Conservation (phyloP, 805 yeast species). For the Candida hispaniensis region DNA sequence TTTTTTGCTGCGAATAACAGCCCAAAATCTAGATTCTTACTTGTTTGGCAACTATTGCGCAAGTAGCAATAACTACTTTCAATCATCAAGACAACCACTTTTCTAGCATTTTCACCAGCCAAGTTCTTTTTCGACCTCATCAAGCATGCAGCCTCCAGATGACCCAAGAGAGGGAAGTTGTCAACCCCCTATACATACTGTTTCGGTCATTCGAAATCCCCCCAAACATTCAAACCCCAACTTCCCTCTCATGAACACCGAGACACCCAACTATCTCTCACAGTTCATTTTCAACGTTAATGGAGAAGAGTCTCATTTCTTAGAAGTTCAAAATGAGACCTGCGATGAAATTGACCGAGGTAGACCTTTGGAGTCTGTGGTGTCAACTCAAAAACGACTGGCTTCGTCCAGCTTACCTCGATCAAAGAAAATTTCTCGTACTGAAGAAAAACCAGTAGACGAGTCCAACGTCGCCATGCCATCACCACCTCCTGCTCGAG, state of each 20-base stretch:
- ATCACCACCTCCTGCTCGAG: slow-evolving; percentile 13
- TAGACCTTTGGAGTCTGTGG: background rate
- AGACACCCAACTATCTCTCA: slow-evolving; percentile 12
- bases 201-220: slow-evolving; percentile 9
- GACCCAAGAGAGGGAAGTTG: no score
- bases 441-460: slow-evolving; percentile 6
- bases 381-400: slow-evolving; percentile 4
- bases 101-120: no score
- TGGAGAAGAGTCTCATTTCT: slow-evolving; percentile 14
- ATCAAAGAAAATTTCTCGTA: slow-evolving; percentile 8
- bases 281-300: slow-evolving; percentile 14
- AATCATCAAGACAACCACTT: no score
- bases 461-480: slow-evolving; percentile 16
- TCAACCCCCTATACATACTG: slow-evolving; percentile 9
- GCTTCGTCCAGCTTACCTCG: slow-evolving; percentile 13
- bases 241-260: slow-evolving; percentile 13
- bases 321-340: slow-evolving; percentile 7
- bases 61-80: no score
- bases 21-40: no score
- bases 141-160: no score
- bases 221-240: slow-evolving; percentile 11
- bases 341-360: slow-evolving; percentile 1
- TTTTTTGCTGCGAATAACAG: no score
- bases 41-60: no score
- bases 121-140: no score